A percentile compares a stretch with the other conserved stretches of the same genome.
phyloP scores from a whole-genome alignment of 2,329 filamentous ascomycete species.

The Lecanicillium sp. region DNA sequence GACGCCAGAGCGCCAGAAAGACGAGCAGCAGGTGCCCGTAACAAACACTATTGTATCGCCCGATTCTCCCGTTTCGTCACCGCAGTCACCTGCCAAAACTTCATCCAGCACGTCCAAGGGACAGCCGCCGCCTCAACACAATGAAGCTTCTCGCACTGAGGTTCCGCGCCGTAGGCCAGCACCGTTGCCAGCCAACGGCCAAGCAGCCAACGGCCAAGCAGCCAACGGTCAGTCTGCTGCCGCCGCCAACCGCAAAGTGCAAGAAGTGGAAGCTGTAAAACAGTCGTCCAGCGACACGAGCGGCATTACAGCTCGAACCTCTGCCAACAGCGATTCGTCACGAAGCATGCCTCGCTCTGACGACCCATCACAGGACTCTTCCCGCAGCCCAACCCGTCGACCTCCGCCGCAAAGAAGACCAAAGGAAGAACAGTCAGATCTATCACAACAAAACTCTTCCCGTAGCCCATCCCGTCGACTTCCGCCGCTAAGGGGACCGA shows the following conservation, averaged over 20 bases:
- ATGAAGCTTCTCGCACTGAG: background rate
- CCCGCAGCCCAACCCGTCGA: too few relatives aligned
- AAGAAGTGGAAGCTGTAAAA: too few relatives aligned
- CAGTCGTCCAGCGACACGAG: slow-evolving; percentile 1
- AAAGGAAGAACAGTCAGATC: too few relatives aligned
- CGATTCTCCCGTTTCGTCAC: slow-evolving; percentile 36
- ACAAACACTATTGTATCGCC: slow-evolving; percentile 31
- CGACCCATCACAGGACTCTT: too few relatives aligned
- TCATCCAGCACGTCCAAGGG: slow-evolving; percentile 12
- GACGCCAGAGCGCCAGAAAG: slow-evolving; percentile 39
- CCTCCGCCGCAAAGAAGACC: too few relatives aligned
- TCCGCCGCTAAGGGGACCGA: too few relatives aligned
- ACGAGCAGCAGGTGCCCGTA: slow-evolving; percentile 29
- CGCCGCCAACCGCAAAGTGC: too few relatives aligned
- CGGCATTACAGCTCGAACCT: slow-evolving; percentile 1
- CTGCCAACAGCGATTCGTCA: background rate
- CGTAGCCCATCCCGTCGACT: too few relatives aligned
- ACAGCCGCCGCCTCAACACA: slow-evolving; percentile 6
- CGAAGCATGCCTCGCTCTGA: background rate
- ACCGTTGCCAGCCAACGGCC: background rate
- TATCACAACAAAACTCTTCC: too few relatives aligned
- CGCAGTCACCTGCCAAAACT: slow-evolving; percentile 23
- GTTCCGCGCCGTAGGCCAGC: slow-evolving; percentile 5
- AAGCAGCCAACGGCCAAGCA: background rate
- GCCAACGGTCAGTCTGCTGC: background rate